These are phyloP conservation scores for Stagonosporopsis rhizophila DNA, from an alignment of 2,329 filamentous ascomycete species.

Conservation along the genomic window DNA sequence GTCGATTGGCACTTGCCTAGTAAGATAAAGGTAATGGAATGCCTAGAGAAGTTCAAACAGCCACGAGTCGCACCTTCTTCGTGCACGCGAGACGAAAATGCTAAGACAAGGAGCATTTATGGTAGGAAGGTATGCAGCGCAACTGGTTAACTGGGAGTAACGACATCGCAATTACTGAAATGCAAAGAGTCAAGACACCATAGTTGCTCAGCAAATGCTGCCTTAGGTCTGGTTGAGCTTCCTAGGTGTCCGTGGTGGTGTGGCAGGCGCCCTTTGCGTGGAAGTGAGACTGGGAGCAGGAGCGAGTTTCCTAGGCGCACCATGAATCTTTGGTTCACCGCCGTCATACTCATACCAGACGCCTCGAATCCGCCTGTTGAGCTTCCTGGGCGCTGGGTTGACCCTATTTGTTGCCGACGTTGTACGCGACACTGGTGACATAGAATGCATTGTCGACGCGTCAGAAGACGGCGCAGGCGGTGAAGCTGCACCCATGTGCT, in stretches of 20 bases:
- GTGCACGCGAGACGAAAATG: too few relatives aligned
- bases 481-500: conserved; percentile 15
- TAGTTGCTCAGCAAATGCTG: neutral
- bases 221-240: conserved; percentile 6
- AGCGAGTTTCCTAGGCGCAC: conserved; percentile 15
- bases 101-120: too few relatives aligned
- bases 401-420: conserved; percentile 33
- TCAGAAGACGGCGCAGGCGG: conserved; percentile 9
- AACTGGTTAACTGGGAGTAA: neutral
- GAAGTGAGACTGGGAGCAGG: neutral
- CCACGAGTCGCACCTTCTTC: too few relatives aligned
- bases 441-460: conserved; percentile 25
- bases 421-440: conserved; percentile 11
- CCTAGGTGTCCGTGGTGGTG: conserved; percentile 8
- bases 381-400: conserved; percentile 40
- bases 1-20: neutral
- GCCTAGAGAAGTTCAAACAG: too few relatives aligned
- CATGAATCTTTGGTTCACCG: conserved; percentile 1
- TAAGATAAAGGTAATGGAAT: too few relatives aligned
- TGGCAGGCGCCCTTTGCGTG: conserved; percentile 4
- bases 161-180: neutral
- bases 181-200: neutral
- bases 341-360: conserved; percentile 48
- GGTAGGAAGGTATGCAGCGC: neutral
- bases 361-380: conserved; percentile 44